Evolutionary conservation across 2,329 filamentous ascomycete species (phyloP), one percentile per base, ranked within the genome.

Genomic region (Laburnicola sp.): DNA sequence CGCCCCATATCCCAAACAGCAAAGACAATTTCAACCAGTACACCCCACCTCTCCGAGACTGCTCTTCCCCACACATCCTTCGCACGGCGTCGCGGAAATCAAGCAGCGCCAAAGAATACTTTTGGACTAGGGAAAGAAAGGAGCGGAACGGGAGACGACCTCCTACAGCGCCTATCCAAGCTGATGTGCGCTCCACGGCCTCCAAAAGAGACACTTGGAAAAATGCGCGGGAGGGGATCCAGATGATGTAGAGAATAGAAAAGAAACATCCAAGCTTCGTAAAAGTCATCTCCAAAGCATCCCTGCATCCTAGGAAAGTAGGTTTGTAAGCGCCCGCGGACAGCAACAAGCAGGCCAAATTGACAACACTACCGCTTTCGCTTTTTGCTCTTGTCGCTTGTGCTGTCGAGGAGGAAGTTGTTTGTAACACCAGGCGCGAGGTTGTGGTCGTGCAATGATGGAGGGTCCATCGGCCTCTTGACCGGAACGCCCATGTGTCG

Each of bases 401-500:
- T 53, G 11, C 50, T 62, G 26, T 58, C 57, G 6, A 60, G 27
- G 22, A 52, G 45, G 27, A 48, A 46, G 31, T 55, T 55, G 40
- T 62, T 52, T 6, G 54, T 45, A 21, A 45, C 34, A 8, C 63
- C 59, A n/a, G 60, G 36, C 6, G 60, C 50, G 51, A 57, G 54
- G 38, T 38, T 70, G 59, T 63, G 62, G 58, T 74, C 71, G 60
- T 65, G 61, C 51, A 65, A 56, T 25, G 69, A 59, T 11, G 69
- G 65, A 21, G 68, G 66, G 5, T 71, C 70, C 61, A 78, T 76
- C 26, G 64, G 60, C 65, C 85, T 86, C 74, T 86, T 86, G 56
- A 87, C 80, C 1, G 84, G 77, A 28, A 87, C 84, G 46, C 85
- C 83, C 85, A 87, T 86, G 69, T 87, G 82, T 51, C 85, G 79